Percentiles rank a stretch among this genome's conserved stretches.
These are phyloP conservation scores for Zygosaccharomyces pseudorouxii DNA, from an alignment of 805 yeast species.

Conservation along the genomic window DNA sequence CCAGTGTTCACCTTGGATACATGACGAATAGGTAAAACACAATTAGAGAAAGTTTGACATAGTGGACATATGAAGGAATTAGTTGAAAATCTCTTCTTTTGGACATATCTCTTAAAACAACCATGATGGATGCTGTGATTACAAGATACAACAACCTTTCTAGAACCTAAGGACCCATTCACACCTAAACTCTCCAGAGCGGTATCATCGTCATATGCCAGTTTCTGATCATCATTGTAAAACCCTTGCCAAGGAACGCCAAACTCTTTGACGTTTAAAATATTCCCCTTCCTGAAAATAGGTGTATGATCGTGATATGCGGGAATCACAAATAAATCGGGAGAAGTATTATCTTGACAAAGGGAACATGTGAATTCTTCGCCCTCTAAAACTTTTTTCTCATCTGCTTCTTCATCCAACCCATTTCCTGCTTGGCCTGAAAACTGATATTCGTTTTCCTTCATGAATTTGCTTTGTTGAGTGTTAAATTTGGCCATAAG, in stretches of 20 bases:
- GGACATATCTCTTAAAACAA: conserved; percentile 66
- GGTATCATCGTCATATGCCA: conserved; percentile 21
- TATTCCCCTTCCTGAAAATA: conserved; percentile 41
- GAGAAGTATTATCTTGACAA: conserved; percentile 52
- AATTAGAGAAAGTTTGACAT: conserved; percentile 65
- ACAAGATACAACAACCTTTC: conserved; percentile 64
- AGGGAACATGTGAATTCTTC: conserved; percentile 46
- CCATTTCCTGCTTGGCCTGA: conserved; percentile 16
- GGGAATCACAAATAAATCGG: conserved; percentile 56
- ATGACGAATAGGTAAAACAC: conserved; percentile 29
- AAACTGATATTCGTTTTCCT: conserved; percentile 41
- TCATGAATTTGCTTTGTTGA: conserved; percentile 72
- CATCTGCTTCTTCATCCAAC: conserved; percentile 38
- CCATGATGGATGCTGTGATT: conserved; percentile 88
- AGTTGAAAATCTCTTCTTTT: conserved; percentile 53
- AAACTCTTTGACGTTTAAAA: conserved; percentile 28
- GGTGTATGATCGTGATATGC: conserved; percentile 45
- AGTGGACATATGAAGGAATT: conserved; percentile 86
- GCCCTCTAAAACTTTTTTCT: conserved; percentile 27
- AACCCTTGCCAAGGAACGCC: conserved; percentile 32
- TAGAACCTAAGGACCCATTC: conserved; percentile 15
- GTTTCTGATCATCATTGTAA: conserved; percentile 23
- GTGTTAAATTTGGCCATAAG: conserved; percentile 58
- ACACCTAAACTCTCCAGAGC: conserved; percentile 18
- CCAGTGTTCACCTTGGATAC: conserved; percentile 13